Conservation (phyloP, 345 rosid species). For the Microcos paniculata region DNA sequence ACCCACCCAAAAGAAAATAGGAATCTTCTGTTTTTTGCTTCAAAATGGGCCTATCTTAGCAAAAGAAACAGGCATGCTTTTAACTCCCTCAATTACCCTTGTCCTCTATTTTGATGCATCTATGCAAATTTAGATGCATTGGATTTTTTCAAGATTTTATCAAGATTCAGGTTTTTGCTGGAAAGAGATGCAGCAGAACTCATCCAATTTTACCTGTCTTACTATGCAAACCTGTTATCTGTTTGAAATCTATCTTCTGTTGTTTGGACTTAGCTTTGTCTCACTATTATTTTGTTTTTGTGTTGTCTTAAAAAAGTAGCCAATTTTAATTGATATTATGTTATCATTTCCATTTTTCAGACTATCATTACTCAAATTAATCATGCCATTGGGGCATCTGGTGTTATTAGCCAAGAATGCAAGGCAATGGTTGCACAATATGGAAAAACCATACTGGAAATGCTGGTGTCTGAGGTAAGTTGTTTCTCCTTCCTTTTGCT, state of each 20-base stretch:
- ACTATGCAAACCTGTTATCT: neutral
- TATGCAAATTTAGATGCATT: neutral
- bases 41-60: neutral
- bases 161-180: neutral
- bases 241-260: neutral
- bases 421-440: conserved; percentile 55
- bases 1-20: neutral
- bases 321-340: neutral
- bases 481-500: neutral
- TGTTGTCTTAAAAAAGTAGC: neutral
- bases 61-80: conserved; percentile 3
- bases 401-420: conserved; percentile 66
- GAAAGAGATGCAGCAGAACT: neutral
- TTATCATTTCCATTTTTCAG: conserved; percentile 33
- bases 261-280: neutral
- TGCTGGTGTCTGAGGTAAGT: conserved; percentile 54
- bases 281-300: neutral
- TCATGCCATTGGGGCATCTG: conserved; percentile 73
- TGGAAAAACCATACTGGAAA: conserved; percentile 53
- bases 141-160: neutral
- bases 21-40: neutral
- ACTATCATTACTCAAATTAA: conserved; percentile 57
- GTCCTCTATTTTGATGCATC: neutral
- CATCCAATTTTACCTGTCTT: neutral
- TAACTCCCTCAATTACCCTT: neutral